These are phyloP conservation scores for Euphorbia corollata DNA, from an alignment of 441 rosid species.

Conservation along the genomic window DNA sequence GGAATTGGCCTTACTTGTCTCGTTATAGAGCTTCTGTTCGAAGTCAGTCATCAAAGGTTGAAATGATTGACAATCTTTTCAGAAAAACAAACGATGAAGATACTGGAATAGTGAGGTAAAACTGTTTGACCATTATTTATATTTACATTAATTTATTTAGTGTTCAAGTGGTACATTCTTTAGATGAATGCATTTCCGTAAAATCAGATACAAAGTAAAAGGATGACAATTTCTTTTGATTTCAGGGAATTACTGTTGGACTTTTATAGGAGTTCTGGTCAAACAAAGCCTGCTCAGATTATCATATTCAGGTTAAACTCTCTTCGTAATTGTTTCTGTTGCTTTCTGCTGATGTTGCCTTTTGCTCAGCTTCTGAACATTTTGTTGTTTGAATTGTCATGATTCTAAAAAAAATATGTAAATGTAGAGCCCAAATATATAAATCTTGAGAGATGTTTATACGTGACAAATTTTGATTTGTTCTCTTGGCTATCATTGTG, in stretches of 20 bases:
- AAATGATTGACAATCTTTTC: slow-evolving; percentile 61
- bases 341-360: background rate
- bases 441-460: background rate
- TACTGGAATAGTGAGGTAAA: slow-evolving; percentile 57
- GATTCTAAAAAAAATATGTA: background rate
- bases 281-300: slow-evolving; percentile 62
- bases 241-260: slow-evolving; percentile 58
- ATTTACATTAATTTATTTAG: too few relatives aligned
- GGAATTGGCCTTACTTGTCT: slow-evolving; percentile 66
- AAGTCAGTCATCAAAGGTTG: slow-evolving; percentile 63
- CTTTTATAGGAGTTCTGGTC: slow-evolving; percentile 54
- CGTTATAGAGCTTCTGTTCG: slow-evolving; percentile 66
- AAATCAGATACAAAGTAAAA: background rate
- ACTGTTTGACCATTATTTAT: background rate
- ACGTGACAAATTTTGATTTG: background rate
- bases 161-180: background rate
- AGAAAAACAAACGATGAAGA: slow-evolving; percentile 40
- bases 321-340: background rate
- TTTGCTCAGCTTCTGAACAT: slow-evolving; percentile 4
- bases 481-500: background rate
- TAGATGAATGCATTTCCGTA: background rate
- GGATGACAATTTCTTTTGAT: slow-evolving; percentile 2
- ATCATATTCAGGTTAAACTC: slow-evolving; percentile 58
- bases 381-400: background rate
- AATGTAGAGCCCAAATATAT: background rate